Percentiles rank a stretch among this genome's conserved stretches.
Conservation (phyloP, 257 asterid genomes). For the Scutellaria barbata region DNA sequence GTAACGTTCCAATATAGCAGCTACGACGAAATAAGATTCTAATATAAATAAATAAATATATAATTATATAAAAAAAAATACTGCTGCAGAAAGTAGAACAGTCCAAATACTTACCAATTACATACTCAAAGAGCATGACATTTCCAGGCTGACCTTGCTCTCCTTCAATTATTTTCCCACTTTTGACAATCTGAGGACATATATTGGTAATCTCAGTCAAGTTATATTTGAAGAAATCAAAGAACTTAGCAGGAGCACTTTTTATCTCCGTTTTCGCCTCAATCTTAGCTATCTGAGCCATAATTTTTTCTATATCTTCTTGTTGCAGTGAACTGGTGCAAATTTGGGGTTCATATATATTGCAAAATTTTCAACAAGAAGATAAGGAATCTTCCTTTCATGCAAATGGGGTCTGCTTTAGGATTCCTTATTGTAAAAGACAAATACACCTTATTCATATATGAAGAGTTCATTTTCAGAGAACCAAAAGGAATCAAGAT, state of each 20-base stretch:
- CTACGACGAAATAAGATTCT: too few species aligned
- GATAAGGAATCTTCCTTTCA: not conserved
- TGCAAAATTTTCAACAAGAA: not conserved
- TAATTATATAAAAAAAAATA: too few species aligned
- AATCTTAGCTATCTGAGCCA: slow-evolving; percentile 45
- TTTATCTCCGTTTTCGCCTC: slow-evolving; percentile 38
- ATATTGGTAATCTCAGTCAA: slow-evolving; percentile 8
- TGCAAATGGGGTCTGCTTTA: not conserved
- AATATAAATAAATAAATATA: too few species aligned
- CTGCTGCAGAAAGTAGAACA: not conserved
- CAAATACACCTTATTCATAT: too few species aligned
- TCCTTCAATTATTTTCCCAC: slow-evolving; percentile 33
- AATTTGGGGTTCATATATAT: slow-evolving; percentile 15
- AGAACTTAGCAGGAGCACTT: slow-evolving; percentile 34
- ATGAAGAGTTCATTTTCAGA: too few species aligned
- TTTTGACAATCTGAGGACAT: slow-evolving; percentile 31
- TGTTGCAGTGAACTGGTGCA: not conserved
- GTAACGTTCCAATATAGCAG: too few species aligned
- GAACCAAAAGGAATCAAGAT: too few species aligned
- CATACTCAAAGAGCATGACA: slow-evolving; percentile 30
- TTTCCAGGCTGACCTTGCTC: slow-evolving; percentile 42
- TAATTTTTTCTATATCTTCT: not conserved
- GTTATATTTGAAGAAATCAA: slow-evolving; percentile 31
- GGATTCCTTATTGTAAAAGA: not conserved
- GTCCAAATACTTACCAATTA: slow-evolving; percentile 28